Conservation (phyloP, 306 rosid species). For the Lablab purpureus region DNA sequence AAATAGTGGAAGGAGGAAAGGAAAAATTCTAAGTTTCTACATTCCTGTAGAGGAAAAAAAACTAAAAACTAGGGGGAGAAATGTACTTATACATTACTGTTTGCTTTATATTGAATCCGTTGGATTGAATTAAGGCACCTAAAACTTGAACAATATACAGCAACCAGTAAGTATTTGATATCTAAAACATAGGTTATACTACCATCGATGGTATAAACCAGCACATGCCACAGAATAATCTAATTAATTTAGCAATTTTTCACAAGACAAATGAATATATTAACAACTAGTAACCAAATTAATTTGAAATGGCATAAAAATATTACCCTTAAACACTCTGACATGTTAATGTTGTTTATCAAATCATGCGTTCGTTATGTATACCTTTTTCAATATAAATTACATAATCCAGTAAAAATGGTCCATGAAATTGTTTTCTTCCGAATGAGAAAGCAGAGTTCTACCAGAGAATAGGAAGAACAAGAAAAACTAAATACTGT, state of each 20-base stretch:
- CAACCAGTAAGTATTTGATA: not conserved
- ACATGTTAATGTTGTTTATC: not conserved
- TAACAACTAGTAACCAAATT: not conserved
- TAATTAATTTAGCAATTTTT: not conserved
- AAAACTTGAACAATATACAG: conserved; percentile 1
- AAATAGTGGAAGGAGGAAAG: not conserved
- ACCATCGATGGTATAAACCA: not conserved
- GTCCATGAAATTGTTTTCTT: not conserved
- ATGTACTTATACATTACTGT: not conserved
- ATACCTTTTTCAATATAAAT: not conserved
- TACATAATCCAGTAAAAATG: not conserved
- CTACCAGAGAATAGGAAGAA: not conserved
- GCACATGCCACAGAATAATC: not conserved
- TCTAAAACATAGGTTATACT: conserved; percentile 17
- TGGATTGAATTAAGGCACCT: not conserved
- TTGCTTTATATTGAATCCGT: not conserved
- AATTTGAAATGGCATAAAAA: not conserved
- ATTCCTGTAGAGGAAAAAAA: not conserved
- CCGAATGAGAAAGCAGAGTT: not conserved
- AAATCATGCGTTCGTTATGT: not conserved
- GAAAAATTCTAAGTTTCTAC: not conserved
- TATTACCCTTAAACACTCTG: not conserved
- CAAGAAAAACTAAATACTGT: not conserved
- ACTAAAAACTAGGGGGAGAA: not conserved
- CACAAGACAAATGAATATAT: not conserved